Evolutionary conservation across 2,329 filamentous ascomycete species (phyloP).

Genomic region (Claviceps humidiphila): DNA sequence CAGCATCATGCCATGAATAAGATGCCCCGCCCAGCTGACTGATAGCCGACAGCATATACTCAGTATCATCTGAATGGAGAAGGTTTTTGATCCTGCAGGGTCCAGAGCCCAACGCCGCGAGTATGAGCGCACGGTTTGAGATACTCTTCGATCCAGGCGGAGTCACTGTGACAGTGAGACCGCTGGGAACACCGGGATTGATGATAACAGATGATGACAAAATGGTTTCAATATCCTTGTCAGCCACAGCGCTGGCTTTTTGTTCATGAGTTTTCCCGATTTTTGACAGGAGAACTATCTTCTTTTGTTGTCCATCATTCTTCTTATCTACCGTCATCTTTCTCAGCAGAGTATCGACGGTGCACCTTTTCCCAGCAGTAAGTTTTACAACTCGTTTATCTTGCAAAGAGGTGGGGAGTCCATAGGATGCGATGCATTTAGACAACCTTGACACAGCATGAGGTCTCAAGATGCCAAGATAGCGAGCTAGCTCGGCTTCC

Average conservation of each 20-base stretch:
- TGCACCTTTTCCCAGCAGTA: conserved; percentile 76
- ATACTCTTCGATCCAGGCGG: conserved; percentile 97
- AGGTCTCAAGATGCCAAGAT: conserved; percentile 72
- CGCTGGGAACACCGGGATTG: conserved; percentile 53
- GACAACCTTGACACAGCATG: conserved; percentile 78
- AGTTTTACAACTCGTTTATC: conserved; percentile 73
- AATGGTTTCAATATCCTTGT: conserved; percentile 68
- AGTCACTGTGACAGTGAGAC: conserved; percentile 59
- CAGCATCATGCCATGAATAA: conserved; percentile 88
- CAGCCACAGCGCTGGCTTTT: conserved; percentile 78
- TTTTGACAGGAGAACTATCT: conserved; percentile 80
- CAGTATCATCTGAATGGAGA: conserved; percentile 90
- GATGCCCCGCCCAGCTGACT: conserved; percentile 70
- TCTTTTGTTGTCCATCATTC: conserved; percentile 90
- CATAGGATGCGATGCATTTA: conserved; percentile 92
- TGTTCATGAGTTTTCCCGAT: conserved; percentile 83
- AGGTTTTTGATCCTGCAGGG: conserved; percentile 83
- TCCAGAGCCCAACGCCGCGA: conserved; percentile 79
- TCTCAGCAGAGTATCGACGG: conserved; percentile 69
- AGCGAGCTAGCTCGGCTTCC: conserved; percentile 84
- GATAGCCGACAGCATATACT: conserved; percentile 94
- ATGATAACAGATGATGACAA: conserved; percentile 70
- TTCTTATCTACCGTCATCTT: conserved; percentile 99
- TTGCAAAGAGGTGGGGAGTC: conserved; percentile 69
- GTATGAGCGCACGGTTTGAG: conserved; percentile 86